These are phyloP conservation scores for Harringtonia aguacate DNA, from an alignment of 2,329 filamentous ascomycete species.

Conservation along the genomic window DNA sequence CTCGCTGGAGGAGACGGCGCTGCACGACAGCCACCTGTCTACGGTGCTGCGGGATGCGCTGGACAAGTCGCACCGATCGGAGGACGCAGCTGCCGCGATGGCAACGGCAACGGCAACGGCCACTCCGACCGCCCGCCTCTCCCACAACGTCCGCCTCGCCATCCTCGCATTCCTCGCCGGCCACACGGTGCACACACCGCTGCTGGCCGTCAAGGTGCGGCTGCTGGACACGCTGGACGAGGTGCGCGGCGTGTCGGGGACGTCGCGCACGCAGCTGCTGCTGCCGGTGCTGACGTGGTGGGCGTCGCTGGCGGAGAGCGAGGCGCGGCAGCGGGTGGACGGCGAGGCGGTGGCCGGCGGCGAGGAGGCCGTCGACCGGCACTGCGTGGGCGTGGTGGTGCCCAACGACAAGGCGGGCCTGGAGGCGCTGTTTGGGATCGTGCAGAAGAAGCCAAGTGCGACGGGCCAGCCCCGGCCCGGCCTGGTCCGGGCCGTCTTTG, in stretches of 20 bases:
- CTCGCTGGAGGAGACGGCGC: constrained; percentile 71
- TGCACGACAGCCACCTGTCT: constrained; percentile 63
- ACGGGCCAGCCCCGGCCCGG: too few species aligned
- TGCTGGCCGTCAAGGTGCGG: constrained; percentile 57
- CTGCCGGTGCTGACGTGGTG: constrained; percentile 65
- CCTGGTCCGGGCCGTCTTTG: constrained; percentile 57
- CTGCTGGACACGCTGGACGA: constrained; percentile 64
- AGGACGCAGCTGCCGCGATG: constrained; percentile 8
- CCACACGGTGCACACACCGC: constrained; percentile 59
- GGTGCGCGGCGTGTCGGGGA: constrained; percentile 59
- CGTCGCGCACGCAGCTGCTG: constrained; percentile 62
- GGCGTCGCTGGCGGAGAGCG: constrained; percentile 42
- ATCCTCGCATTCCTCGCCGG: constrained; percentile 63
- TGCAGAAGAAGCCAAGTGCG: constrained; percentile 29
- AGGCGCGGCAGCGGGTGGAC: constrained; percentile 27
- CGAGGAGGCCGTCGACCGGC: constrained; percentile 20
- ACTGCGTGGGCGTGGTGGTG: constrained; percentile 40
- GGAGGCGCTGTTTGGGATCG: constrained; percentile 37
- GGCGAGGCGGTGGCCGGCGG: constrained; percentile 15
- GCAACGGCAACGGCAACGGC: constrained; percentile 8
- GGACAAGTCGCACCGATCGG: constrained; percentile 29
- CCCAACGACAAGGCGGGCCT: constrained; percentile 42
- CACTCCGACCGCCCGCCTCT: too few species aligned
- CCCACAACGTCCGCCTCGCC: constrained; percentile 50
- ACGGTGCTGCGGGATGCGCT: constrained; percentile 51